Percentiles rank a stretch among this genome's conserved stretches.
Conservation (phyloP, 305 asterid genomes). For the Coffea humblotiana region DNA sequence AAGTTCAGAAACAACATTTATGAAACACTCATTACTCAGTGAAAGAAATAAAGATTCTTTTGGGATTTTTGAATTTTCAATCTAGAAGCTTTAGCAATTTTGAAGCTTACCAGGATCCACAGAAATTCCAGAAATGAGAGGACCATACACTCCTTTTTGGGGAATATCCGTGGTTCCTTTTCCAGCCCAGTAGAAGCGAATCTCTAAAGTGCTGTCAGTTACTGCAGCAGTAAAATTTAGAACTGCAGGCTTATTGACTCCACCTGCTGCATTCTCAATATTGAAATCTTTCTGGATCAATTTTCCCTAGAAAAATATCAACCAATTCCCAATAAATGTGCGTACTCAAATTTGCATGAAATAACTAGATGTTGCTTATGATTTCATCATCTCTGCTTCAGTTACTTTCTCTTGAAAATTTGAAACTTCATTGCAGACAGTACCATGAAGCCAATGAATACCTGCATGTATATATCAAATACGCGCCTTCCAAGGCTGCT, state of each 20-base stretch:
- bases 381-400: neutral
- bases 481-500: constrained; percentile 69
- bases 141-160: constrained; percentile 32
- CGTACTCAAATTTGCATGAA: neutral
- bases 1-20: neutral
- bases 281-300: constrained; percentile 33
- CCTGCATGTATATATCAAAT: constrained; percentile 54
- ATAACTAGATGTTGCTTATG: neutral
- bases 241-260: constrained; percentile 25
- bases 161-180: constrained; percentile 35
- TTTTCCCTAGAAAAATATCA: constrained; percentile 25
- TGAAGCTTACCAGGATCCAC: constrained; percentile 28
- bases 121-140: constrained; percentile 41
- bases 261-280: constrained; percentile 35
- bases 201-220: constrained; percentile 34
- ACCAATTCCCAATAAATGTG: neutral
- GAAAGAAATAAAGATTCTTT: no score
- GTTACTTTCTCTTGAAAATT: neutral
- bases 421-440: neutral
- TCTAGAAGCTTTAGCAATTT: neutral
- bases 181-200: constrained; percentile 62
- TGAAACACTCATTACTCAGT: neutral
- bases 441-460: neutral
- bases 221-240: constrained; percentile 18
- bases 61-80: neutral